phyloP scores from a whole-genome alignment of 2,329 filamentous ascomycete genomes.

The Penicillium psychrosexuale region DNA sequence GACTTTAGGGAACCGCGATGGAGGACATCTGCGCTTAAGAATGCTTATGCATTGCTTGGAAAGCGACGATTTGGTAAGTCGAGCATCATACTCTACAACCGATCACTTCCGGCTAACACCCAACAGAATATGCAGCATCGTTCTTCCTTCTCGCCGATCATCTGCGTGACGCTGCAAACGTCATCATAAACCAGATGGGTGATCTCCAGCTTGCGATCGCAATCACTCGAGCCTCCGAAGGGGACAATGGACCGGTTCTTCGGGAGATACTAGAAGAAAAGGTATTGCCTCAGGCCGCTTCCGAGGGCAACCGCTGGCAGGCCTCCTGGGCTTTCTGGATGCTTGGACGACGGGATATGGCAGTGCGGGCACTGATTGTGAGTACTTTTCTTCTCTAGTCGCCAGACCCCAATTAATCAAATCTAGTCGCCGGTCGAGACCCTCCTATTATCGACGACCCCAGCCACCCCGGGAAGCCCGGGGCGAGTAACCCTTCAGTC shows the following conservation, averaged over 20 bases:
- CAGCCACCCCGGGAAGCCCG: conserved; percentile 59
- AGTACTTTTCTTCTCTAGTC: conserved; percentile 31
- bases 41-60: conserved; percentile 91
- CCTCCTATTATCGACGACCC: conserved; percentile 50
- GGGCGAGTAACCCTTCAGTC: conserved; percentile 60
- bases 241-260: conserved; percentile 73
- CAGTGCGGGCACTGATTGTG: conserved; percentile 78
- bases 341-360: conserved; percentile 74
- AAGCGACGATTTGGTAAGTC: conserved; percentile 74
- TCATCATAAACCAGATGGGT: conserved; percentile 81
- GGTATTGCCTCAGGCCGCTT: conserved; percentile 71
- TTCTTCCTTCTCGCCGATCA: conserved; percentile 92
- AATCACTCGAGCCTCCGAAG: conserved; percentile 82
- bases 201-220: conserved; percentile 89
- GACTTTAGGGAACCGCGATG: conserved; percentile 86
- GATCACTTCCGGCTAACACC: conserved; percentile 3
- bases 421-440: conserved; percentile 71
- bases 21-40: conserved; percentile 87
- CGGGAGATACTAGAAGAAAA: conserved; percentile 73
- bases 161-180: conserved; percentile 77
- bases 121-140: conserved; percentile 82
- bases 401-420: background rate
- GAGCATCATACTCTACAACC: background rate
- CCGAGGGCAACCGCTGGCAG: conserved; percentile 86
- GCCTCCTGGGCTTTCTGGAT: conserved; percentile 96